Base-by-base conservation (phyloP, 495 filamentous ascomycete species). In the Daldinia bambusicola region DNA sequence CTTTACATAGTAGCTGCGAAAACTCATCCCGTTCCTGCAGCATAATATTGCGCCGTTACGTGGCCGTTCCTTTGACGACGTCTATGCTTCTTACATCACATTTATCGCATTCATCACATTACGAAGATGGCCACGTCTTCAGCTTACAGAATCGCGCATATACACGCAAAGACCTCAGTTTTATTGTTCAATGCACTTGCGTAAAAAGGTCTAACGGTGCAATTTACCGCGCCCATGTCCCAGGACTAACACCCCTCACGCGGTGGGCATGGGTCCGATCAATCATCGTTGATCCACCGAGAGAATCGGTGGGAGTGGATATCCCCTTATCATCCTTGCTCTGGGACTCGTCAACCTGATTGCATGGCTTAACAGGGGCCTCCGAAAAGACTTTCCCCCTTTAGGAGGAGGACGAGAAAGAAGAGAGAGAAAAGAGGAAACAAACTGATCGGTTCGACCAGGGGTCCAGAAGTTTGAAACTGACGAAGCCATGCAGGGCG, bases 401-500 rank as follows among this genome's bases (percentile, higher is more conserved):
- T 72, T 16, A 50, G 64, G 63, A 57, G 58, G 40, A 56, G 43
- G 50, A 4, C 37, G 41, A 55, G 55, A 58, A 30, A 63, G 30
- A 55, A 38, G 30, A 55, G 18, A 34, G 55, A 63, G 30, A 55
- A 38, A 30, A 55, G 18, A 34, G 55, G 65, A 73, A 66, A 67
- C 58, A 63, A 70, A 59, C 40, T 43, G 38, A 43, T 36, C 56
- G 37, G 22, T 20, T 16, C 0, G 38, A 69, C 63, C 69, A 62
- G 75, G 74, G 45, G 59, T 61, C 51, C 26, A 36, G 55, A 66
- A 71, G 63, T 68, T 56, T 75, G 72, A 75, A 75, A 75, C 72
- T 22, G 69, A 69, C 69, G 64, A 72, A 40, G 61, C 72, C 72
- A 70, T 55, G 71, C 67, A 68, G 61, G 62, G 67, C 69, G 65